phyloP scores from a whole-genome alignment of 2,329 filamentous ascomycete genomes.

The Seiridium unicorne region DNA sequence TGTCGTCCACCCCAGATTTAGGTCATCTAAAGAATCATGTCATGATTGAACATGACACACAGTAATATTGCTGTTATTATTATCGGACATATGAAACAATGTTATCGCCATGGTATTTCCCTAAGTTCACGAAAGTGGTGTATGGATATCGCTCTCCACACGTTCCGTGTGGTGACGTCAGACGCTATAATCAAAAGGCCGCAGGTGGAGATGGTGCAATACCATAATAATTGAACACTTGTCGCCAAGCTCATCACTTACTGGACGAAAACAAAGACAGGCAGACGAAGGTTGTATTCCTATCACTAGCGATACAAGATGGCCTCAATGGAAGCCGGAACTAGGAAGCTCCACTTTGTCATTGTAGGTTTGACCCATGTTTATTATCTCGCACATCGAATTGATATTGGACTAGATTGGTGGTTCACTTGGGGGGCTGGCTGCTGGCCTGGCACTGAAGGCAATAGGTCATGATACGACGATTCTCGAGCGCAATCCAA shows the following conservation, averaged over 20 bases:
- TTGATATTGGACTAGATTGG: slow-evolving; percentile 30
- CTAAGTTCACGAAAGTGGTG: too few relatives aligned
- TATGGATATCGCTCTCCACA: not conserved
- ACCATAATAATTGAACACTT: too few relatives aligned
- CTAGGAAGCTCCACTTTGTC: not conserved
- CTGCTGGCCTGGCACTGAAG: slow-evolving; percentile 37
- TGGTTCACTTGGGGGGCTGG: slow-evolving; percentile 39
- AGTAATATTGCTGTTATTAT: not conserved
- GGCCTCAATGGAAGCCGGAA: not conserved
- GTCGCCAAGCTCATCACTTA: too few relatives aligned
- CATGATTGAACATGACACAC: too few relatives aligned
- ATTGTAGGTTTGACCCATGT: not conserved
- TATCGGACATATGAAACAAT: not conserved
- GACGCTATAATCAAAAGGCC: not conserved
- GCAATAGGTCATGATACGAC: slow-evolving; percentile 38
- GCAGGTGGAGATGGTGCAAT: too few relatives aligned
- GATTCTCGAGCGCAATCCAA: slow-evolving; percentile 42
- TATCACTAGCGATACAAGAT: not conserved
- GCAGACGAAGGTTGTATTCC: not conserved
- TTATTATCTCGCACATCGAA: not conserved
- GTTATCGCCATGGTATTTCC: too few relatives aligned
- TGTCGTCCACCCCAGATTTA: too few relatives aligned
- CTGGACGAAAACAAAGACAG: too few relatives aligned
- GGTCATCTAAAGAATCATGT: too few relatives aligned
- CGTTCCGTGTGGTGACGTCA: not conserved